Evolutionary conservation across 2,329 filamentous ascomycete genomes (phyloP).

Genomic region (Monosporascus sp.): DNA sequence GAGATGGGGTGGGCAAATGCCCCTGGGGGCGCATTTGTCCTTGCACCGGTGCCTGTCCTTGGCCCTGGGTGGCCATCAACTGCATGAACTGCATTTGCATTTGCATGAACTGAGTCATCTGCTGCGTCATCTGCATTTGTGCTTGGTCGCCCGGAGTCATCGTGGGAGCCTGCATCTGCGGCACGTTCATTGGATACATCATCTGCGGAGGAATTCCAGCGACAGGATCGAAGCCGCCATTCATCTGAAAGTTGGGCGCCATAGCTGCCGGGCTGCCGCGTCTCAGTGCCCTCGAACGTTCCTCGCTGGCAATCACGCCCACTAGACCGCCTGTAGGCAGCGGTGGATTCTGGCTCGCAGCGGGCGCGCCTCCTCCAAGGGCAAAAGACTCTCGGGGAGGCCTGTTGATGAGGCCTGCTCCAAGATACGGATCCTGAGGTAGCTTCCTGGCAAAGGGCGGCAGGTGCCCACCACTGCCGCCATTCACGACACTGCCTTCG

Average conservation of each 20-base stretch:
- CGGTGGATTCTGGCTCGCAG: slow-evolving; percentile 32
- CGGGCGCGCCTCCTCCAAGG: slow-evolving; percentile 54
- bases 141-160: slow-evolving; percentile 63
- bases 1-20: slow-evolving; percentile 37
- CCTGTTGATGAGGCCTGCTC: slow-evolving; percentile 69
- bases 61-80: slow-evolving; percentile 56
- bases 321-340: slow-evolving; percentile 73
- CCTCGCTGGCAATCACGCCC: slow-evolving; percentile 82
- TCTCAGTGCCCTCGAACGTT: slow-evolving; percentile 70
- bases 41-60: slow-evolving; percentile 20
- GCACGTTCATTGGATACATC: slow-evolving; percentile 39
- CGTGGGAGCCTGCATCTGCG: slow-evolving; percentile 28
- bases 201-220: slow-evolving; percentile 45
- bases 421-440: slow-evolving; percentile 80
- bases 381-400: slow-evolving; percentile 69
- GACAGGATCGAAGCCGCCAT: slow-evolving; percentile 42
- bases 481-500: slow-evolving; percentile 35
- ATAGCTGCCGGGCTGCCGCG: slow-evolving; percentile 66
- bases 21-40: slow-evolving; percentile 24
- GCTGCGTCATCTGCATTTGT: slow-evolving; percentile 74
- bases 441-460: slow-evolving; percentile 80
- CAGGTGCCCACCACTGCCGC: slow-evolving; percentile 44
- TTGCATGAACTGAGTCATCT: slow-evolving; percentile 84
- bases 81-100: slow-evolving; percentile 96
- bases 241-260: slow-evolving; percentile 25